phyloP scores from a whole-genome alignment of 768 basidiomycete species.

The Kwoniella europaea region DNA sequence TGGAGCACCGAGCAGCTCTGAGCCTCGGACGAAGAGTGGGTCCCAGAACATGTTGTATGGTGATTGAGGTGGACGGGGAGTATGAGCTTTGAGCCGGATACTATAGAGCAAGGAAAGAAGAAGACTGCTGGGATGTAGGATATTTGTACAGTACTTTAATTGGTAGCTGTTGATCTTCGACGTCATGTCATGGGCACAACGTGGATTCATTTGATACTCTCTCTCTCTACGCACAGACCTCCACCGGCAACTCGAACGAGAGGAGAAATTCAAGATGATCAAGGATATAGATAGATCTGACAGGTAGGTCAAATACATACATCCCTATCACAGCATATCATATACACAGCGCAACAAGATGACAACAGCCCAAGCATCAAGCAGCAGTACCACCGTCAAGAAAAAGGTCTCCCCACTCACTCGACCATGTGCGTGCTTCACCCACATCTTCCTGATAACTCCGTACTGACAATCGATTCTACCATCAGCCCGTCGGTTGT shows the following conservation, averaged over 20 bases:
- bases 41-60: constrained; percentile 40
- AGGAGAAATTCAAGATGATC: no score
- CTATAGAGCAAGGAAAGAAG: no score
- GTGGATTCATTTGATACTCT: not conserved
- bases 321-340: not conserved
- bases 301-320: no score
- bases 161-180: no score
- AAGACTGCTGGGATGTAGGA: not conserved
- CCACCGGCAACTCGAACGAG: no score
- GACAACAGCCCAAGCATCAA: constrained; percentile 34
- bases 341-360: constrained; percentile 12
- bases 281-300: no score
- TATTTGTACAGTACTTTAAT: no score
- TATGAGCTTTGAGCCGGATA: no score
- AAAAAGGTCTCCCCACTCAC: constrained; percentile 47
- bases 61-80: not conserved
- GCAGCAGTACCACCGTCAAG: constrained; percentile 12
- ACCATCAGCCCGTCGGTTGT: constrained; percentile 54
- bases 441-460: not conserved
- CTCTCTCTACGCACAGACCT: constrained; percentile 1
- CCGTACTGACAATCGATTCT: not conserved
- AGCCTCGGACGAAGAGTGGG: constrained; percentile 38
- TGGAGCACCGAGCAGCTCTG: constrained; percentile 32
- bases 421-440: constrained; percentile 28
- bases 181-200: not conserved